Conservation (phyloP, 1,284 basidiomycete species). For the Phellinidium pouzarii region DNA sequence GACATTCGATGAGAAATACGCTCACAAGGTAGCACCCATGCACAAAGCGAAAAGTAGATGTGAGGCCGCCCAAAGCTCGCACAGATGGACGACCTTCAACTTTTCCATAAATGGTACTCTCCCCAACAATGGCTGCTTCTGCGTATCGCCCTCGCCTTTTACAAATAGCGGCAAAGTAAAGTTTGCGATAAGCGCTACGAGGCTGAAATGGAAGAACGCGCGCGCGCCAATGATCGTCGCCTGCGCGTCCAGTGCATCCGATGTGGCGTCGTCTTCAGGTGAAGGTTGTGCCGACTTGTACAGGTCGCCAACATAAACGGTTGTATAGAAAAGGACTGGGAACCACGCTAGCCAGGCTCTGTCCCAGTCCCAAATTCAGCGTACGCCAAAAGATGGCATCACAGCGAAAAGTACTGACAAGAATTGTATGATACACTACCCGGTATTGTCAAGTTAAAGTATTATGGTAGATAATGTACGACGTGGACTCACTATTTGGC, state of each 20-base stretch:
- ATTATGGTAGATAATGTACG: constrained; percentile 19
- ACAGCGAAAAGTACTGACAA: constrained; percentile 54
- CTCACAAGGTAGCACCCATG: constrained; percentile 73
- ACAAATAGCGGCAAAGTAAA: constrained; percentile 72
- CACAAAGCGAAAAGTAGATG: constrained; percentile 62
- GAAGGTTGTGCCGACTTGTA: constrained; percentile 51
- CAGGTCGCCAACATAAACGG: constrained; percentile 81
- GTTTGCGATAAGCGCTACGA: constrained; percentile 67
- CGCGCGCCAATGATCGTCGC: constrained; percentile 79
- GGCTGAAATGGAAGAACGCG: constrained; percentile 73
- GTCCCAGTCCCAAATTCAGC: constrained; percentile 1
- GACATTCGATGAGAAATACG: constrained; percentile 18
- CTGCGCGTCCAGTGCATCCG: constrained; percentile 44
- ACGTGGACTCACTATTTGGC: constrained; percentile 69
- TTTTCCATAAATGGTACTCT: constrained; percentile 23
- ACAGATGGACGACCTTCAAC: constrained; percentile 47
- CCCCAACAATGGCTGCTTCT: constrained; percentile 20
- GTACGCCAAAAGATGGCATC: not conserved
- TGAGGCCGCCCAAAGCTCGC: constrained; percentile 70
- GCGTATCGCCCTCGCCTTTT: constrained; percentile 22
- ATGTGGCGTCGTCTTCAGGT: constrained; percentile 29
- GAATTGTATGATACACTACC: constrained; percentile 74
- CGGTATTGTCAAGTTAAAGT: constrained; percentile 11
- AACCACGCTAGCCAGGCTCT: constrained; percentile 86
- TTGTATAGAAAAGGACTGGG: constrained; percentile 83